These are phyloP conservation scores for Ceratocystis cubensis DNA, from an alignment of 2,329 filamentous ascomycete genomes.

Conservation along the genomic window DNA sequence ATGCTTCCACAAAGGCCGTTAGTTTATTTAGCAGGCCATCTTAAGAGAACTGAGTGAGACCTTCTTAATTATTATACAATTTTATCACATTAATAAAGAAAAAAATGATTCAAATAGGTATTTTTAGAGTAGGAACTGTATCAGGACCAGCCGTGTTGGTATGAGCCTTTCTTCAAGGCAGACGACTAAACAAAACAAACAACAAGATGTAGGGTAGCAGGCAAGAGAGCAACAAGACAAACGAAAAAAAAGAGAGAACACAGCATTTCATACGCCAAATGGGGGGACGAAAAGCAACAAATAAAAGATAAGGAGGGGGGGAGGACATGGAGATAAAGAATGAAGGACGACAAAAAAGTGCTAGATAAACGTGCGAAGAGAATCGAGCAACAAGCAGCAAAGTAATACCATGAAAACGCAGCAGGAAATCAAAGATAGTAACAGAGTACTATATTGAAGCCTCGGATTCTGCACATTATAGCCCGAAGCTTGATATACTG, in stretches of 20 bases:
- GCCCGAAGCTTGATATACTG: not conserved
- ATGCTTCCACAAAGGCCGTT: not conserved
- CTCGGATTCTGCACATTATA: not conserved
- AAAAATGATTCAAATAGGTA: not conserved
- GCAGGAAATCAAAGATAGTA: not conserved
- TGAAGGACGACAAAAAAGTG: constrained; percentile 19
- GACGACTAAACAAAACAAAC: not conserved
- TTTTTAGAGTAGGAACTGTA: constrained; percentile 3
- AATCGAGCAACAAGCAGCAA: constrained; percentile 12
- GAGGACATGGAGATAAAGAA: constrained; percentile 24
- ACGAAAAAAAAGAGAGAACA: constrained; percentile 6
- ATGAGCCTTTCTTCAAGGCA: constrained; percentile 13
- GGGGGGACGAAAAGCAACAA: constrained; percentile 12
- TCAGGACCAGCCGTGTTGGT: constrained; percentile 7
- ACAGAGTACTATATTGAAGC: not conserved
- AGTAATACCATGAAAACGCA: constrained; percentile 5
- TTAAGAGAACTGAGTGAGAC: not conserved
- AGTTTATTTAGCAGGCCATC: not conserved
- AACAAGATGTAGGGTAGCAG: not conserved
- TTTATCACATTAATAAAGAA: not conserved
- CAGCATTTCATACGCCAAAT: constrained; percentile 4
- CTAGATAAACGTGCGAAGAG: constrained; percentile 11
- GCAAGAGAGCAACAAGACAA: constrained; percentile 10
- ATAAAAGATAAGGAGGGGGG: constrained; percentile 18
- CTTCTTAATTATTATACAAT: not conserved